Percentiles rank a stretch among this genome's conserved stretches.
These are phyloP conservation scores for Calvatia gigantea DNA, from an alignment of 768 basidiomycete species.

Conservation along the genomic window DNA sequence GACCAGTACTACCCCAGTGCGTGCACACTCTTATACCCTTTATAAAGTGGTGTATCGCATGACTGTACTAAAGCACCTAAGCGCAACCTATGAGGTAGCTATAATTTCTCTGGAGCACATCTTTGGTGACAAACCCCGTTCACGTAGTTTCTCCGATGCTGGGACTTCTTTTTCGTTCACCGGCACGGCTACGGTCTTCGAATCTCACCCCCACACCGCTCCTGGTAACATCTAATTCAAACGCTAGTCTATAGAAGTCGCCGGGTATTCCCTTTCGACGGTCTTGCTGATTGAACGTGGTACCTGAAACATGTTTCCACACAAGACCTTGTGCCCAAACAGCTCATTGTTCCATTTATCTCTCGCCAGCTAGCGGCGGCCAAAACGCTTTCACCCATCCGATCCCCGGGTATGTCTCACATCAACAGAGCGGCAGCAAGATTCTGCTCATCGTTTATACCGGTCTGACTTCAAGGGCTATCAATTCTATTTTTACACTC, in stretches of 20 bases:
- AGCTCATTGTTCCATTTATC: too few relatives aligned
- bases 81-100: background rate
- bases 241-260: background rate
- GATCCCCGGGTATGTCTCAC: too few relatives aligned
- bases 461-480: too few relatives aligned
- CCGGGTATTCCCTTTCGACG: background rate
- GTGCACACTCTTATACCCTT: conserved; percentile 4
- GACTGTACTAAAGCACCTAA: background rate
- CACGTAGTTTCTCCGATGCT: background rate
- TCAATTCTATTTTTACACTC: background rate
- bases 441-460: too few relatives aligned
- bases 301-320: background rate
- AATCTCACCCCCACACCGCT: background rate
- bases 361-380: too few relatives aligned
- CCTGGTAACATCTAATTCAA: background rate
- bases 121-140: background rate
- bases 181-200: too few relatives aligned
- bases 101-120: background rate
- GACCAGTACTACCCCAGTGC: too few relatives aligned
- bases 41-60: background rate
- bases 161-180: background rate
- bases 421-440: too few relatives aligned
- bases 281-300: background rate
- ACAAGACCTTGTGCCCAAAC: background rate
- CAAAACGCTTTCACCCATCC: too few relatives aligned